Evolutionary conservation across 495 filamentous ascomycete genomes (phyloP).

Genomic region (Penicillium samsonianum): DNA sequence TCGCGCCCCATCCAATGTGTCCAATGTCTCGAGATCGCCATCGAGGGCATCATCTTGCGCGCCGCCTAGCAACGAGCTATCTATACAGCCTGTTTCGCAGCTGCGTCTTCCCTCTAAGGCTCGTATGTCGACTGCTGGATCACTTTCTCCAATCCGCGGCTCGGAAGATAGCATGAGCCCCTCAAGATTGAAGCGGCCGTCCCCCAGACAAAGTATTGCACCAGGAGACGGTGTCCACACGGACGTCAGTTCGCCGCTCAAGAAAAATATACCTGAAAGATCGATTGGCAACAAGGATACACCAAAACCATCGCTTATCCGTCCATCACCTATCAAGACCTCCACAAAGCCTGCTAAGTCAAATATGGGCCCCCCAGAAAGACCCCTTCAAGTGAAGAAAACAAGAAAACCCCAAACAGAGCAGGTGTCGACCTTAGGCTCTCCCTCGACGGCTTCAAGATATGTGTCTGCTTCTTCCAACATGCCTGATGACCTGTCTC

Average conservation of each 20-base stretch:
- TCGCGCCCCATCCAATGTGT: slow-evolving; percentile 56
- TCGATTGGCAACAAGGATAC: slow-evolving; percentile 47
- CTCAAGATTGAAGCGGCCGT: slow-evolving; percentile 29
- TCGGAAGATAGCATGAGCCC: slow-evolving; percentile 28
- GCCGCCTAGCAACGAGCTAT: slow-evolving; percentile 30
- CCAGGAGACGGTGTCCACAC: slow-evolving; percentile 4
- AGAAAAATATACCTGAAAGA: slow-evolving; percentile 19
- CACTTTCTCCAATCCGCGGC: slow-evolving; percentile 17
- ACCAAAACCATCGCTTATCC: slow-evolving; percentile 50
- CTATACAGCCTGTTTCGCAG: slow-evolving; percentile 31
- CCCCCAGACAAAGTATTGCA: slow-evolving; percentile 27
- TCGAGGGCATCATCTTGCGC: slow-evolving; percentile 45
- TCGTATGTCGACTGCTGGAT: slow-evolving; percentile 23
- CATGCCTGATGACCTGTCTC: slow-evolving; percentile 32
- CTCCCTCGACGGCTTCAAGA: slow-evolving; percentile 37
- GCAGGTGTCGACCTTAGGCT: slow-evolving; percentile 27
- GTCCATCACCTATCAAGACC: slow-evolving; percentile 56
- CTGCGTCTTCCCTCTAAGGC: slow-evolving; percentile 37
- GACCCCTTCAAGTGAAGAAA: slow-evolving; percentile 52
- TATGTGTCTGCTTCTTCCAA: slow-evolving; percentile 37
- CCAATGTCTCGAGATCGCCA: slow-evolving; percentile 50
- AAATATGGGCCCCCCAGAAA: slow-evolving; percentile 45
- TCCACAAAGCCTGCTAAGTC: slow-evolving; percentile 55
- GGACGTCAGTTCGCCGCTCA: slow-evolving; percentile 14
- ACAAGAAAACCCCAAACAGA: slow-evolving; percentile 39